A percentile compares a stretch with the other conserved stretches of the same genome.
phyloP scores from a whole-genome alignment of 2,329 filamentous ascomycete species.

The Davidsoniella neocaledoniae region DNA sequence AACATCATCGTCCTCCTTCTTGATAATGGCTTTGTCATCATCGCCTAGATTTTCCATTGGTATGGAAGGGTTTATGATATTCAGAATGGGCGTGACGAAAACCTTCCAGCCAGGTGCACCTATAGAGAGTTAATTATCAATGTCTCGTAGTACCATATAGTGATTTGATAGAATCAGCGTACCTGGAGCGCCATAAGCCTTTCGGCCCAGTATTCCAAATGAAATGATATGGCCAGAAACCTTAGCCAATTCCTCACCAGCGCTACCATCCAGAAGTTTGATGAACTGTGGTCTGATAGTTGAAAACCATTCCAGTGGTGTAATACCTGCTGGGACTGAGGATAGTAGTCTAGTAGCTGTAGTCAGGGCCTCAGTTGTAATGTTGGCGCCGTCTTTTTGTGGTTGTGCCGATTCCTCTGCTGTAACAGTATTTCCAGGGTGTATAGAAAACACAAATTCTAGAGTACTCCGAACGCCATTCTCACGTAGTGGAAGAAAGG shows the following conservation, averaged over 20 bases:
- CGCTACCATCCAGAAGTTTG: slow-evolving; percentile 41
- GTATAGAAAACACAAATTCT: slow-evolving; percentile 55
- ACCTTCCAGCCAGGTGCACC: slow-evolving; percentile 43
- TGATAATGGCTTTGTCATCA: slow-evolving; percentile 8
- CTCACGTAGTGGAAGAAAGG: slow-evolving; percentile 40
- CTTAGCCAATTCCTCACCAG: slow-evolving; percentile 39
- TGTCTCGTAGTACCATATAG: not conserved
- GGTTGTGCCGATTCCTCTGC: slow-evolving; percentile 25
- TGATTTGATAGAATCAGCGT: slow-evolving; percentile 1
- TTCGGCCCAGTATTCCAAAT: slow-evolving; percentile 49
- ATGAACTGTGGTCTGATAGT: slow-evolving; percentile 45
- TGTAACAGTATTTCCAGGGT: slow-evolving; percentile 33
- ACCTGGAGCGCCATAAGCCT: slow-evolving; percentile 46
- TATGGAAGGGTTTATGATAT: slow-evolving; percentile 30
- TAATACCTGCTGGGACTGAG: slow-evolving; percentile 36
- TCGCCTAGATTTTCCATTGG: not conserved
- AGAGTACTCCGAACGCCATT: slow-evolving; percentile 50
- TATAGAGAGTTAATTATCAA: slow-evolving; percentile 14
- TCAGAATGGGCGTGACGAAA: slow-evolving; percentile 42
- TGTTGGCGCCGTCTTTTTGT: slow-evolving; percentile 42
- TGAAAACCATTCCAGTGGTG: slow-evolving; percentile 41
- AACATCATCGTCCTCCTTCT: slow-evolving; percentile 22
- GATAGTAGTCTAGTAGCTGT: slow-evolving; percentile 46
- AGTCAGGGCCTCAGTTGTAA: slow-evolving; percentile 51
- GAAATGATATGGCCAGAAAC: slow-evolving; percentile 46